Evolutionary conservation across 768 basidiomycete species (phyloP).

Genomic region (Collybia sp.): DNA sequence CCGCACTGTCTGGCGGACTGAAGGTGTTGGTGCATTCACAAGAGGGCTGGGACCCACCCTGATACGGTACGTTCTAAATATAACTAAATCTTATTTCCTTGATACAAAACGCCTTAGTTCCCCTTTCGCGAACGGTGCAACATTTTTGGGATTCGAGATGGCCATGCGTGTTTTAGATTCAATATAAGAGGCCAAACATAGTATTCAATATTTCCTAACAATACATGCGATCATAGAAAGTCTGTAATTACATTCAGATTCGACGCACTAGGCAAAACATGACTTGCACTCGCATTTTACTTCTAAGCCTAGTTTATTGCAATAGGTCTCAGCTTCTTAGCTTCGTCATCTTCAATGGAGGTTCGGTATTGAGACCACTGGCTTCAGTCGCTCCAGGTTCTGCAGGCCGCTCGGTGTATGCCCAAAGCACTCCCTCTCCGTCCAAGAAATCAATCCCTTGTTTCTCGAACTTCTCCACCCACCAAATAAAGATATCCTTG

Average conservation of each 20-base stretch:
- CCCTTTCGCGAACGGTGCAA: constrained; percentile 95
- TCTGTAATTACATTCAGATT: no score
- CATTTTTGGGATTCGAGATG: constrained; percentile 94
- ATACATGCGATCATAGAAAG: no score
- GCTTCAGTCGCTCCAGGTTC: no score
- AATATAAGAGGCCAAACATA: no score
- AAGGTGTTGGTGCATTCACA: constrained; percentile 84
- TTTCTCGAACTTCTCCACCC: constrained; percentile 46
- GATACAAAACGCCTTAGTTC: constrained; percentile 36
- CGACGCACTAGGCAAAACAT: no score
- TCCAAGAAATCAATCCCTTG: constrained; percentile 48
- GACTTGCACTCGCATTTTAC: no score
- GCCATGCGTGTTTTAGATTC: constrained; percentile 69
- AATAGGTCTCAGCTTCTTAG: no score
- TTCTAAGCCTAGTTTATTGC: no score
- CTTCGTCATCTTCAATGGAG: no score
- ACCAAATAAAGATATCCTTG: constrained; percentile 50
- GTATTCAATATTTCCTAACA: no score
- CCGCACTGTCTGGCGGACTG: constrained; percentile 74
- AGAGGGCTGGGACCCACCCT: constrained; percentile 90
- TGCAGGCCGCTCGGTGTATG: constrained; percentile 27
- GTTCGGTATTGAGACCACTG: no score
- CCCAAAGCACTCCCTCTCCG: constrained; percentile 51
- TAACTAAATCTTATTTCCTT: not conserved
- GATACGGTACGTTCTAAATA: constrained; percentile 54